Percentiles rank a stretch among this genome's conserved stretches.
These are phyloP conservation scores for Triticum turgidum DNA, from an alignment of 176 grass and related monocot genomes.

Conservation along the genomic window DNA sequence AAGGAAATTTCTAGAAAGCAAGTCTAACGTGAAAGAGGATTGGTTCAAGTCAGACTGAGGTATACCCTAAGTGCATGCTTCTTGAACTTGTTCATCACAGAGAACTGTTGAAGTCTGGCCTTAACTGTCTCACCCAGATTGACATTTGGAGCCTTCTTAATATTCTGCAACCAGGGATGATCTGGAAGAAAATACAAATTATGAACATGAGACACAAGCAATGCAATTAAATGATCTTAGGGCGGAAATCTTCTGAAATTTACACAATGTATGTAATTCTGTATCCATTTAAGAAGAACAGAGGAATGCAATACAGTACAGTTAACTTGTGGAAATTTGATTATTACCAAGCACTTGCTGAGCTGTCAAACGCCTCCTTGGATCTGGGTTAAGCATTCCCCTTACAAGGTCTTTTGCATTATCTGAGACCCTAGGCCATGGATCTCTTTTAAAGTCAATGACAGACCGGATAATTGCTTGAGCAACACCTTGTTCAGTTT, in stretches of 20 bases:
- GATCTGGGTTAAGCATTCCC: constrained; percentile 86
- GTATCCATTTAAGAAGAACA: constrained; percentile 18
- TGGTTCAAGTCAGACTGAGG: constrained; percentile 27
- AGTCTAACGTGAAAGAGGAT: constrained; percentile 18
- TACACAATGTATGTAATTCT: neutral
- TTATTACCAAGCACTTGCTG: constrained; percentile 88
- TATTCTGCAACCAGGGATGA: constrained; percentile 92
- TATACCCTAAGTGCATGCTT: constrained; percentile 84
- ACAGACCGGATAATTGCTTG: constrained; percentile 85
- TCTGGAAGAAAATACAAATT: constrained; percentile 49
- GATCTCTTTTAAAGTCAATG: constrained; percentile 87
- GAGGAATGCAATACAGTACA: constrained; percentile 1
- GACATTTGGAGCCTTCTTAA: constrained; percentile 96
- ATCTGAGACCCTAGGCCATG: constrained; percentile 89
- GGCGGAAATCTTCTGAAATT: neutral
- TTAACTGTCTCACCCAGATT: constrained; percentile 87
- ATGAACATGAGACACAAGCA: neutral
- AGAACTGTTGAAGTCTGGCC: constrained; percentile 93
- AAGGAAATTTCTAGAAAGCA: constrained; percentile 5
- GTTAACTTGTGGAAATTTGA: neutral
- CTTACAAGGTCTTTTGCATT: constrained; percentile 82
- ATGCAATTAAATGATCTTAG: neutral
- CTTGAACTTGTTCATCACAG: constrained; percentile 98
- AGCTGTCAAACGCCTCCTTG: constrained; percentile 62
- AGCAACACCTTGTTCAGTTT: constrained; percentile 95